Evolutionary conservation across 345 rosid species (phyloP), one percentile per base, ranked within the genome.

Genomic region (Bruguiera sexangula): DNA sequence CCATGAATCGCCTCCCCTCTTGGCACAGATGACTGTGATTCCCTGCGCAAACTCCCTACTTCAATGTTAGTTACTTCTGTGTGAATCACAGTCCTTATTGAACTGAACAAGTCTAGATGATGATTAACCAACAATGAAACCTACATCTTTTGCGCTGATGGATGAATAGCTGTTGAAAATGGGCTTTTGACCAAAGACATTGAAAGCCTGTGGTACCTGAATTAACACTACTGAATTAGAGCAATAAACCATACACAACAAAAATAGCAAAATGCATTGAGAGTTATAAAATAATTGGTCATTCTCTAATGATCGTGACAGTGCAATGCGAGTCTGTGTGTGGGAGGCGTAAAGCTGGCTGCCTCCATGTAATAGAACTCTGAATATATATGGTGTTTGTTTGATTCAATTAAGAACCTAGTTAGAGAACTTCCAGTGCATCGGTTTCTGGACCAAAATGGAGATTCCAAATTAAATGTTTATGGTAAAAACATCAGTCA

Each of bases 131-230:
- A n/a, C 27, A 22, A 4, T 9, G 59, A 56, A 67, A 82, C 87
- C 20, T 86, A 94, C 98, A 78, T 92, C 83, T 84, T 92, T 86
- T 22, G 90, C 62, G 31, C 60, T 75, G 55, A 85, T 65, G 11
- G 79, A 72, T 0, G 93, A 80, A 65, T 65, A 84, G 75, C 82
- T 73, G 9, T 71, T 70, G 84, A 80, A 59, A 59, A 78, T 39
- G 6, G 87, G 79, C 61, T 71, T 84, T 16, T 78, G 77, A 65
- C 88, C 92, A 69, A 87, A 89, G n/a, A 92, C 84, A 60, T 88
- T 79, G 82, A 95, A 95, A 32, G 97, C 97, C 62, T 71, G 78
- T 10, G 95, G 99, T 39, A 74, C 74, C 96, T 94, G 85, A 18
- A 51, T n/a, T 21, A 63, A 27, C 11, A 31, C 57, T 30, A 39